Conservation (phyloP, 1,284 basidiomycete species). For the Ceratobasidium sp. region DNA sequence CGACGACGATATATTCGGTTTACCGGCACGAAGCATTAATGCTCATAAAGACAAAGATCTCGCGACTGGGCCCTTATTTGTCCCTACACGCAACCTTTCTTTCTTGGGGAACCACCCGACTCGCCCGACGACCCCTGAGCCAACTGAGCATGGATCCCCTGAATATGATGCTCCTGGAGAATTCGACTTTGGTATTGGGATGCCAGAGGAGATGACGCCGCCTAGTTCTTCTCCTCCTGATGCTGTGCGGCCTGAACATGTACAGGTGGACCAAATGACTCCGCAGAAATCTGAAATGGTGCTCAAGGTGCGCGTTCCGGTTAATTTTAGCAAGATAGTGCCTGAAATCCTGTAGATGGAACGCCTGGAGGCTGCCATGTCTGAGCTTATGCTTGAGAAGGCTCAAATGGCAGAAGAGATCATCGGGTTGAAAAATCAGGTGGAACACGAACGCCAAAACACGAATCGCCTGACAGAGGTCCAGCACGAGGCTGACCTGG, state of each 20-base stretch:
- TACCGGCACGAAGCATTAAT: not conserved
- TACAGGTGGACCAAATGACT: not conserved
- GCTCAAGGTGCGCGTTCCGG: constrained; percentile 6
- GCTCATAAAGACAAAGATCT: not conserved
- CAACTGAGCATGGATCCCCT: constrained; percentile 29
- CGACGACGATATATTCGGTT: constrained; percentile 28
- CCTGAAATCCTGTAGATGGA: not conserved
- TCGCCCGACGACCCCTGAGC: constrained; percentile 29
- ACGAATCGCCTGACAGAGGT: not conserved
- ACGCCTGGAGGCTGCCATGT: constrained; percentile 11
- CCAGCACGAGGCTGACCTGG: constrained; percentile 16
- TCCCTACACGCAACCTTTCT: not conserved
- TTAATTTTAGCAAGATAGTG: not conserved
- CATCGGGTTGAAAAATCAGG: constrained; percentile 23
- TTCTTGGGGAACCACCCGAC: constrained; percentile 19
- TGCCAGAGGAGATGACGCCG: constrained; percentile 4
- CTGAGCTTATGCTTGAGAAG: constrained; percentile 23
- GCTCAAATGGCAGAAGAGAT: constrained; percentile 25
- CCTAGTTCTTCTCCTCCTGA: constrained; percentile 16
- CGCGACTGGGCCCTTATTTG: not conserved
- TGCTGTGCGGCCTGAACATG: not conserved
- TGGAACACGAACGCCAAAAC: constrained; percentile 16
- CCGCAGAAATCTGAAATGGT: constrained; percentile 18
- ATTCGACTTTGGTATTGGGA: not conserved
- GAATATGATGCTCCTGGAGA: constrained; percentile 27